These are phyloP conservation scores for Malus fusca DNA, from an alignment of 306 rosid genomes.

Conservation along the genomic window DNA sequence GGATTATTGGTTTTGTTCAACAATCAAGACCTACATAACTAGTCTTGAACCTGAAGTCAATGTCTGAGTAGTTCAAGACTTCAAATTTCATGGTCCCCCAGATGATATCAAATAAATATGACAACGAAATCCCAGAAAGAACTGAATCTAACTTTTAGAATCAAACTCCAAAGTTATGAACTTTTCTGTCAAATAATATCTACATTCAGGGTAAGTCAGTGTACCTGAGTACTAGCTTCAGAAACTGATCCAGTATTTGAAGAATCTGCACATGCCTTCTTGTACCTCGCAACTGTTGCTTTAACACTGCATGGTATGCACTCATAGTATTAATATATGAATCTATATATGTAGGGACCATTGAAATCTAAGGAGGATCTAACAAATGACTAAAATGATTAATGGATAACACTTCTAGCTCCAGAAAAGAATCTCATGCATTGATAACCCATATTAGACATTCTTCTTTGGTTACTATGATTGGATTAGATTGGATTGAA, in stretches of 20 bases:
- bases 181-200: neutral
- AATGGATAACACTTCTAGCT: neutral
- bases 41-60: neutral
- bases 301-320: constrained; percentile 51
- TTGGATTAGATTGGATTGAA: too few relatives aligned
- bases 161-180: neutral
- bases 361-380: neutral
- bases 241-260: constrained; percentile 62
- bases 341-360: neutral
- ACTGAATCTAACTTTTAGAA: neutral
- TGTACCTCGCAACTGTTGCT: constrained; percentile 83
- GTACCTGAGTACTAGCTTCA: constrained; percentile 86
- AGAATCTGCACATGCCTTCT: constrained; percentile 72
- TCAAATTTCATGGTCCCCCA: neutral
- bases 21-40: neutral
- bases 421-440: neutral
- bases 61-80: neutral
- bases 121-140: neutral
- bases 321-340: neutral
- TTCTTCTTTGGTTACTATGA: too few relatives aligned
- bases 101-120: neutral
- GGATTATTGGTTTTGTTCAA: neutral
- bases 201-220: neutral
- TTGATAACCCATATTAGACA: neutral
- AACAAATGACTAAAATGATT: neutral